Conservation (phyloP, 2,329 filamentous ascomycete species). For the Fusarium armeniacum region DNA sequence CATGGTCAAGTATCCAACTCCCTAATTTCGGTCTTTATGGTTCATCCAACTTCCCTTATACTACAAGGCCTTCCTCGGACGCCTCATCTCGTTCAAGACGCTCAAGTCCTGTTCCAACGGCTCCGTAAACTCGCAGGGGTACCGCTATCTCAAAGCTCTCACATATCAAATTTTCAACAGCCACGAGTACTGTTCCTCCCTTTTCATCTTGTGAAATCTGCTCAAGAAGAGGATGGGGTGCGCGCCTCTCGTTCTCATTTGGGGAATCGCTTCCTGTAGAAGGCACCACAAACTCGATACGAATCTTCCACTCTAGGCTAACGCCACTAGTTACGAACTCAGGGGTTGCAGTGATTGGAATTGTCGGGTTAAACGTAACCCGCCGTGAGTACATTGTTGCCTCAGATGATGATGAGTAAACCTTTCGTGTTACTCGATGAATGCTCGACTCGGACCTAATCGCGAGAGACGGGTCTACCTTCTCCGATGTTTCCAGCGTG, state of each 20-base stretch:
- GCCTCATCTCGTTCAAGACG: constrained; percentile 69
- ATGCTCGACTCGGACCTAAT: constrained; percentile 89
- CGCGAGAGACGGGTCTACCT: constrained; percentile 82
- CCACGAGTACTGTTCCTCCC: constrained; percentile 79
- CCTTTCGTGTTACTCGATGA: constrained; percentile 85
- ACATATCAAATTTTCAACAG: constrained; percentile 81
- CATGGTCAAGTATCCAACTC: constrained; percentile 38
- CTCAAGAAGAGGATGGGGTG: constrained; percentile 74
- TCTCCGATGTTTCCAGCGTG: constrained; percentile 88
- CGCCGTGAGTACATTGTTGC: constrained; percentile 85
- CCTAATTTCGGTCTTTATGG: constrained; percentile 12
- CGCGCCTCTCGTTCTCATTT: constrained; percentile 39
- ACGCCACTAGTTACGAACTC: constrained; percentile 94
- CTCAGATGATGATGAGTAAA: constrained; percentile 83
- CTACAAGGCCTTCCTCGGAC: constrained; percentile 61
- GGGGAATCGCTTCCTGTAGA: constrained; percentile 57
- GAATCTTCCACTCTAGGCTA: constrained; percentile 87
- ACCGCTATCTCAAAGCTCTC: constrained; percentile 94
- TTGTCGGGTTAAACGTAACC: constrained; percentile 84
- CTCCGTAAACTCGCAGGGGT: constrained; percentile 83
- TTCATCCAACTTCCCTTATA: constrained; percentile 51
- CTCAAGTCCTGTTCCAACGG: constrained; percentile 69
- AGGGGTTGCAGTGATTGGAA: constrained; percentile 86
- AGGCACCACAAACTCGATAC: constrained; percentile 93
- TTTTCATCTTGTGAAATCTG: constrained; percentile 83